Base-by-base conservation (phyloP, 352 stramenopile species). In the Lagenidium sp. region DNA sequence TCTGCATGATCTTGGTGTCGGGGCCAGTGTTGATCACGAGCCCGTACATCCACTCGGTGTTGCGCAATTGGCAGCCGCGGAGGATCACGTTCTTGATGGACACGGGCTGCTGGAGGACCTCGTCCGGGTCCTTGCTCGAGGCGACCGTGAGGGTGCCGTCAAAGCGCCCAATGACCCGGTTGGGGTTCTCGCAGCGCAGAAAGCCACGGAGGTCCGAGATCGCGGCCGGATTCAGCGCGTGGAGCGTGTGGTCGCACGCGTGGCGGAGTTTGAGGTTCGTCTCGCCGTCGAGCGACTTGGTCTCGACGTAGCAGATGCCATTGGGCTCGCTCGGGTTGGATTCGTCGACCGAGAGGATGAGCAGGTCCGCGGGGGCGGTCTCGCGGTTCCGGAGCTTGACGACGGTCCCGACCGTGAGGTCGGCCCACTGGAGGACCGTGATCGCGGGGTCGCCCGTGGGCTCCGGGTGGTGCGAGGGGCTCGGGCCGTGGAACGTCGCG, bases 251-350 rank as follows among this genome's bases (percentile, higher is more conserved):
- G 21, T 91, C 62, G 16, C 68, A 73, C 0, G 75, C 75, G 19
- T 90, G 65, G 18, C 85, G 77, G 25, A 92, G 53, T 56, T 96
- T 96, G 28, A 96, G 57, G 44, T 96, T 96, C 7, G 85, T 96
- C 36, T 96, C 85, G 11, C 85, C 85, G 43, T 96, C 85, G 6
- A 96, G 55, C 40, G 68, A 88, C 45, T 85, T 86, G 37, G 85
- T 96, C 60, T 95, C 79, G 6, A 94, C 78, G 47, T 91, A 95
- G 57, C 75, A 88, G 22, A 89, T 83, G 20, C 81, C 78, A 4
- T 68, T 76, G 0, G 83, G 73, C 30, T 79, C 56, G 11, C 45
- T 63, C 3, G 71, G 60, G 16, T 89, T 68, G 1, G 70, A 56
- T 52, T 96, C 82, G 7, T 74, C 59, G 4, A 88, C 77, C 0